Base-by-base conservation (phyloP, 768 basidiomycete species). In the Lepiota subincarnata region DNA sequence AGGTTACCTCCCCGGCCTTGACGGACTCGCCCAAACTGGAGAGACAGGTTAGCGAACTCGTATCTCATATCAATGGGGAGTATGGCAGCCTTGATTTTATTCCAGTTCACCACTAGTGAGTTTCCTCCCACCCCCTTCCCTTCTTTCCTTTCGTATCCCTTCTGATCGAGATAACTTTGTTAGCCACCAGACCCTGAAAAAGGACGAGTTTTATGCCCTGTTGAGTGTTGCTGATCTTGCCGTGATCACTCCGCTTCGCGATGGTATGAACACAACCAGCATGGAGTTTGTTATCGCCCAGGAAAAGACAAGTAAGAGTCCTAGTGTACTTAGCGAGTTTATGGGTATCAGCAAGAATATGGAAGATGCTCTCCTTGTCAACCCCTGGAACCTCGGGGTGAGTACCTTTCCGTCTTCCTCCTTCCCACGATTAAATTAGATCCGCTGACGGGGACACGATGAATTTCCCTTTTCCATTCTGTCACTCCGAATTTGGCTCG, bases 221-320 rank as follows among this genome's bases (percentile, higher is more conserved):
- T 75, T 99, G 35, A 86, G 84, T 51, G 95, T 92, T 3, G 95
- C 96, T 5, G 95, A 98, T 66, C 79, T 98, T 11, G 96, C 88
- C 13, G 86, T 98, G 38, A 96, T 98, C 68, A 98, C 96, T 0
- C 92, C 94, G 0, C 78, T 98, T 6, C 83, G 96, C 31, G 96
- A 99, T 64, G 97, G 96, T 5, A 98, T 98, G 97, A 99, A 99
- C 77, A 98, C 96, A 12, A 97, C 95, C 0, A 88, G 86, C 48
- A 96, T 97, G 93, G 96, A 98, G 70, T 98, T 95, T 68, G 89
- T 96, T 24, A 89, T 98, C 57, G 93, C 94, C 31, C 96, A 99
- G 70, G 82, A 89, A 60, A 78, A 76, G 61, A 88, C 91, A 48
- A 86, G 87, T 65, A 84, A 83, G 70, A 86, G 83, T 34, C 94